Evolutionary conservation across 345 rosid genomes (phyloP), one percentile per base, ranked within the genome.

Genomic region (Arabis alpina): DNA sequence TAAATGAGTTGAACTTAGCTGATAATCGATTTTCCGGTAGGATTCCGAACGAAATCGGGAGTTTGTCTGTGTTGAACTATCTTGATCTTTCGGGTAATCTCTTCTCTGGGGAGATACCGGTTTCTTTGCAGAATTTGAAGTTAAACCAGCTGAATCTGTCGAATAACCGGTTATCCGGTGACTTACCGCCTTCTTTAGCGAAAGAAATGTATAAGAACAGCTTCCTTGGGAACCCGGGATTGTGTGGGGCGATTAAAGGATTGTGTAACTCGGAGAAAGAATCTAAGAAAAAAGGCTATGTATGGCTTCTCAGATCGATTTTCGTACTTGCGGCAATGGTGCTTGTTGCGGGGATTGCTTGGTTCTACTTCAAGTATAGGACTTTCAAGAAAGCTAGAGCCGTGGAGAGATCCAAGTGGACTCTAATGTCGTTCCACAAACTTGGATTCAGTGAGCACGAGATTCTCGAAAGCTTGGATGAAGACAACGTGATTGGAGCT

Each of bases 371-470:
- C 67, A 95, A 88, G 83, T 91, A 94, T 65, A 81, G 25, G 80
- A 82, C 66, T 42, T 88, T 82, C 84, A 82, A 87, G 87, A 82
- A 82, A 63, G 88, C 81, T 37, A 86, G 73, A 74, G 87, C 87
- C 3, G 70, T 77, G 12, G 98, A 95, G 53, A 92, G 83, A 72
- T 80, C 98, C 6, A 95, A 87, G 72, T 95, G 99, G 99, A 92
- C 95, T 4, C 54, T 95, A 48, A 95, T 90, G 96, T 92, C 99
- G 3, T 95, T 95, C 67, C 99, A 95, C 67, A 92, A 95, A 66
- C 80, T 95, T 9, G 97, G 91, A 27, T 95, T 92, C 74, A 92
- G 88, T 9, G 99, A 95, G 65, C 74, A 82, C 19, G 99, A 95
- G 88, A 92, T 95, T 64, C 68, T 95, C 43, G 89, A 86, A 49